These are phyloP conservation scores for Penicillium egyptiacum DNA, from an alignment of 495 filamentous ascomycete species.

Conservation along the genomic window DNA sequence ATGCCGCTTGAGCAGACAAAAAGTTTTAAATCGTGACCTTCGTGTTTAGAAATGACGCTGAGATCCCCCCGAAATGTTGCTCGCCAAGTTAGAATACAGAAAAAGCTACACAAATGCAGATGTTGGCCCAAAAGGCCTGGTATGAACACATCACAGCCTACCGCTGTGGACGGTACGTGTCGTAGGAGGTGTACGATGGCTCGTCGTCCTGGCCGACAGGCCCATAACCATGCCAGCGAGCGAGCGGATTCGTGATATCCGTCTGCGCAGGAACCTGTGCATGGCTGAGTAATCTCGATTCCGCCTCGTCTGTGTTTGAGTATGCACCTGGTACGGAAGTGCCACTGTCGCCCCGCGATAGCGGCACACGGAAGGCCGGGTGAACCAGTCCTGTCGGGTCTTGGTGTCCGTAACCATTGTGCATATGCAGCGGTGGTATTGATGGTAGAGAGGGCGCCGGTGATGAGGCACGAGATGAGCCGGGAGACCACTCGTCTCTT, in stretches of 20 bases:
- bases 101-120: not conserved
- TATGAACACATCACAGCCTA: slow-evolving; percentile 21
- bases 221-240: slow-evolving; percentile 53
- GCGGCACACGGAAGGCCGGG: slow-evolving; percentile 40
- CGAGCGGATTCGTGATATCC: slow-evolving; percentile 31
- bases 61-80: not conserved
- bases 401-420: slow-evolving; percentile 31
- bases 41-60: slow-evolving; percentile 9
- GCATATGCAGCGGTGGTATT: slow-evolving; percentile 28
- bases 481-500: slow-evolving; percentile 43
- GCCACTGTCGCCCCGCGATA: slow-evolving; percentile 31
- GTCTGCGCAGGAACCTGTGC: slow-evolving; percentile 40
- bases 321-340: slow-evolving; percentile 31
- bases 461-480: slow-evolving; percentile 49
- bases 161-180: slow-evolving; percentile 37
- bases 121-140: not conserved
- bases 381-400: slow-evolving; percentile 30
- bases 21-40: slow-evolving; percentile 10
- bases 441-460: slow-evolving; percentile 42
- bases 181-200: slow-evolving; percentile 39
- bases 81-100: slow-evolving; percentile 6
- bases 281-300: slow-evolving; percentile 42
- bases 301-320: slow-evolving; percentile 46
- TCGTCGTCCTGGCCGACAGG: slow-evolving; percentile 47
- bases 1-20: not conserved